Conservation (phyloP, 352 stramenopile genomes). For the Phytophthora cryptogea region DNA sequence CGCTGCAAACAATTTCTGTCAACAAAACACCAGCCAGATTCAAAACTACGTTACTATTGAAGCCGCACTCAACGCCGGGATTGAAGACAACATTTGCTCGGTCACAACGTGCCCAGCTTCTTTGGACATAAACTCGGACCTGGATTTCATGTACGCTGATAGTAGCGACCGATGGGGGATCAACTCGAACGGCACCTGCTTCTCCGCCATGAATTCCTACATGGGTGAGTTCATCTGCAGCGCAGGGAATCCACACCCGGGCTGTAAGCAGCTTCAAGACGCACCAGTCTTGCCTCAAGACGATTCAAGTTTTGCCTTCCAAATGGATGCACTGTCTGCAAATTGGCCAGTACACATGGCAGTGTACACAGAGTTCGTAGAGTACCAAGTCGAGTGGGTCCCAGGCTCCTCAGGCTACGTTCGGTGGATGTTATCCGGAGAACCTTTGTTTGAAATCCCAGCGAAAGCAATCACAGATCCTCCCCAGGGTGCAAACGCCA, state of each 20-base stretch:
- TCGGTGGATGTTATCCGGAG: slow-evolving; percentile 79
- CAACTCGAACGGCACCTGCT: slow-evolving; percentile 53
- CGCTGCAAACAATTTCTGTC: slow-evolving; percentile 61
- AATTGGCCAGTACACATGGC: slow-evolving; percentile 60
- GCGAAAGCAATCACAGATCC: slow-evolving; percentile 56
- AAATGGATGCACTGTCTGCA: slow-evolving; percentile 79
- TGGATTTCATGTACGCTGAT: slow-evolving; percentile 32
- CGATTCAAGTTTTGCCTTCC: slow-evolving; percentile 49
- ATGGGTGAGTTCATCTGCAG: slow-evolving; percentile 54
- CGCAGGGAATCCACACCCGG: slow-evolving; percentile 33
- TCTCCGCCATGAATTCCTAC: slow-evolving; percentile 51
- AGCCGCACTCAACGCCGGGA: slow-evolving; percentile 26
- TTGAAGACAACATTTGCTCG: slow-evolving; percentile 48
- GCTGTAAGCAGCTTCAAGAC: slow-evolving; percentile 25
- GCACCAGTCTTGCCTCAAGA: slow-evolving; percentile 10
- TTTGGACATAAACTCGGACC: slow-evolving; percentile 41
- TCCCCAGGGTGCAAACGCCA: slow-evolving; percentile 49
- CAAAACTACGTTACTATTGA: slow-evolving; percentile 36
- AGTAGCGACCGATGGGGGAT: slow-evolving; percentile 42
- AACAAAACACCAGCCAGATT: slow-evolving; percentile 25
- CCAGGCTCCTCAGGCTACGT: slow-evolving; percentile 55
- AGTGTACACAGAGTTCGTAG: slow-evolving; percentile 50
- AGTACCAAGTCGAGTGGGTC: slow-evolving; percentile 72
- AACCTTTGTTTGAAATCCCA: slow-evolving; percentile 90
- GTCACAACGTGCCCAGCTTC: slow-evolving; percentile 44